Base-by-base conservation (phyloP, 2,329 filamentous ascomycete genomes). In the Arthrinium puccinioides region DNA sequence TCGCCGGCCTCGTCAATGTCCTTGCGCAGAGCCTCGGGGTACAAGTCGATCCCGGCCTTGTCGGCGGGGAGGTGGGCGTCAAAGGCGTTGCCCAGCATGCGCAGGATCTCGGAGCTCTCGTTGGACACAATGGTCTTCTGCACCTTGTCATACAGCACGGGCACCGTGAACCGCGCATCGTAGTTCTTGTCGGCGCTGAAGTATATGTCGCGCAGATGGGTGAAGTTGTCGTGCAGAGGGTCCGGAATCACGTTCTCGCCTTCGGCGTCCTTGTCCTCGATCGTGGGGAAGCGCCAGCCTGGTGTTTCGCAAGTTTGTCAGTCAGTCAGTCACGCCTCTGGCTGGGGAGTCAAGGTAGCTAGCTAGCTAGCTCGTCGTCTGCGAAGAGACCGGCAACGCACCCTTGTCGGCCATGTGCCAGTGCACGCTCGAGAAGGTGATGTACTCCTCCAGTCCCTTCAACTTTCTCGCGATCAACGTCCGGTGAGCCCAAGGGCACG, bases 401-500 rank as follows among this genome's bases (percentile, higher is more conserved):
- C 62, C 78, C 21, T 70, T 67, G 31, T 79, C 57, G 20, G 61
- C 72, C 67, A 97, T 79, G 52, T 95, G 82, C 90, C 89, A 97
- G 63, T 96, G 89, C 37, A 96, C 89, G n/a, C 77, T 79, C 0
- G 87, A 92, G 48, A 70, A 77, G 15, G 74, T 72, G 48, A 98
- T 81, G 47, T 92, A 74, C 39, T 94, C 82, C 51, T 97, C 85
- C 1, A 98, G 72, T 0, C 90, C 92, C 68, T 97, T 98, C 53
- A 98, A 74, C 59, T 87, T 83, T 41, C 90, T 76, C 3, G 85
- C 84, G 49, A 97, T 95, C 47, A 97, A 70, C 0, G 87, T 83
- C 29, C 92, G 82, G 55, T 87, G 87, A 5, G 90, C 89, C 89
- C 89, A 96, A 4, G 89, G 89, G 62, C 89, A 96, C 6, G 89